Evolutionary conservation across 2,329 filamentous ascomycete species (phyloP).

Genomic region (Daldinia sp.): DNA sequence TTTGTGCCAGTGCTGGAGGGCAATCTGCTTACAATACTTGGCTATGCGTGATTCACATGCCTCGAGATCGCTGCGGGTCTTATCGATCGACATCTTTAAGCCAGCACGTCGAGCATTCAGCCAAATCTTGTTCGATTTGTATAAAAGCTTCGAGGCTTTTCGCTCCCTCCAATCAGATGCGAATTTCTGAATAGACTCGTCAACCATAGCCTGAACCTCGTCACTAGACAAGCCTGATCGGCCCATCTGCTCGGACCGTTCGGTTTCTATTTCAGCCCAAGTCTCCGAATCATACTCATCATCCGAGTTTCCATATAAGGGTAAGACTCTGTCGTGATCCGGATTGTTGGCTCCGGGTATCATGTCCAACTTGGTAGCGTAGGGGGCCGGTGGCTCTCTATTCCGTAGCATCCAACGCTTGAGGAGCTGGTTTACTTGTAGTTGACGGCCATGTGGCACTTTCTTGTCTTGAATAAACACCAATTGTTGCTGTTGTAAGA

Average conservation of each 20-base stretch:
- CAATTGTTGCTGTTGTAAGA: slow-evolving; percentile 13
- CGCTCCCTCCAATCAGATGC: slow-evolving; percentile 64
- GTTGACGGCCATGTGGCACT: slow-evolving; percentile 34
- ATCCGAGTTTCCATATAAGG: slow-evolving; percentile 64
- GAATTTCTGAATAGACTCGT: slow-evolving; percentile 60
- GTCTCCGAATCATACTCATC: slow-evolving; percentile 66
- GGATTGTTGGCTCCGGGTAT: slow-evolving; percentile 42
- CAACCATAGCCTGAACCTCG: slow-evolving; percentile 61
- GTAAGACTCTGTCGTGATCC: slow-evolving; percentile 54
- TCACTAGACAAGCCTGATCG: slow-evolving; percentile 51
- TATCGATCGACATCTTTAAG: slow-evolving; percentile 52
- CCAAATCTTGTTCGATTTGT: slow-evolving; percentile 71
- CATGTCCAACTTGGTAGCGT: slow-evolving; percentile 40
- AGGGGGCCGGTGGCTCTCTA: neutral
- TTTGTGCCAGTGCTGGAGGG: slow-evolving; percentile 60
- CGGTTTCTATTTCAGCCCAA: slow-evolving; percentile 68
- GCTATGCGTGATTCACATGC: slow-evolving; percentile 60
- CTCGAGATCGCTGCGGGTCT: slow-evolving; percentile 53
- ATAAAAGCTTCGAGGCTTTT: slow-evolving; percentile 63
- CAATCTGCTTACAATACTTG: slow-evolving; percentile 63
- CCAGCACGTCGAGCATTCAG: slow-evolving; percentile 56
- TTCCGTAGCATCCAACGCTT: slow-evolving; percentile 37
- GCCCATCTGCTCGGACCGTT: slow-evolving; percentile 39
- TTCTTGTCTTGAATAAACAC: slow-evolving; percentile 16
- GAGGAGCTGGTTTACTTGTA: slow-evolving; percentile 40